A percentile compares a stretch with the other conserved stretches of the same genome.
Conservation (phyloP, 2,329 filamentous ascomycete genomes). For the Aspergillus sp. region DNA sequence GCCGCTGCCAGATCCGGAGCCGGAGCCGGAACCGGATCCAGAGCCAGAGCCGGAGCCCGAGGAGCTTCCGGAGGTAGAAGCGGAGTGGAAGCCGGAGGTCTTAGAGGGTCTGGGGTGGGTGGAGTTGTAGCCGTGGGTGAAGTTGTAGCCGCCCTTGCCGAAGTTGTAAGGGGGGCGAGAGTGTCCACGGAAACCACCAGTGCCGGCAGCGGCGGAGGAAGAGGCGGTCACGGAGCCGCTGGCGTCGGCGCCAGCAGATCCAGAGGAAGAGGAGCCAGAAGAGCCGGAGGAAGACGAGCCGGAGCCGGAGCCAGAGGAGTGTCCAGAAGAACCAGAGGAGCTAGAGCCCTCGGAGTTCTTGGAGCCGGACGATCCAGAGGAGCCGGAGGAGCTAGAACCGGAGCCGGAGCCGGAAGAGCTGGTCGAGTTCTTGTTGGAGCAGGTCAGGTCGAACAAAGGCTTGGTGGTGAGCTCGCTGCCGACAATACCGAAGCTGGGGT, state of each 20-base stretch:
- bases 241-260: too few species aligned
- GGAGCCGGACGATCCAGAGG: neutral
- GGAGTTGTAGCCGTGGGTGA: conserved; percentile 28
- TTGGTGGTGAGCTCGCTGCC: conserved; percentile 34
- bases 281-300: neutral
- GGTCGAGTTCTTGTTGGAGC: conserved; percentile 24
- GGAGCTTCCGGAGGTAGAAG: conserved; percentile 4
- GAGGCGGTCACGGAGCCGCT: neutral
- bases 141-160: neutral
- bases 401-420: conserved; percentile 25
- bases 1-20: conserved; percentile 9
- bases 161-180: neutral
- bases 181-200: neutral
- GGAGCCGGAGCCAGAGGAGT: conserved; percentile 21
- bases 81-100: conserved; percentile 20
- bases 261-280: neutral
- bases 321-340: conserved; percentile 1
- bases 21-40: conserved; percentile 8
- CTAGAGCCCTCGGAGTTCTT: neutral
- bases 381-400: conserved; percentile 7
- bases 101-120: conserved; percentile 29
- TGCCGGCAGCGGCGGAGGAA: neutral
- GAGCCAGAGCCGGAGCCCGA: conserved; percentile 9
- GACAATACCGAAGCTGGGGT: conserved; percentile 42
- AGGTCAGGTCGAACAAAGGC: conserved; percentile 40